A percentile compares a stretch with the other conserved stretches of the same genome.
Evolutionary conservation across 495 filamentous ascomycete genomes (phyloP).

Genomic region (Xylaria palmicola): DNA sequence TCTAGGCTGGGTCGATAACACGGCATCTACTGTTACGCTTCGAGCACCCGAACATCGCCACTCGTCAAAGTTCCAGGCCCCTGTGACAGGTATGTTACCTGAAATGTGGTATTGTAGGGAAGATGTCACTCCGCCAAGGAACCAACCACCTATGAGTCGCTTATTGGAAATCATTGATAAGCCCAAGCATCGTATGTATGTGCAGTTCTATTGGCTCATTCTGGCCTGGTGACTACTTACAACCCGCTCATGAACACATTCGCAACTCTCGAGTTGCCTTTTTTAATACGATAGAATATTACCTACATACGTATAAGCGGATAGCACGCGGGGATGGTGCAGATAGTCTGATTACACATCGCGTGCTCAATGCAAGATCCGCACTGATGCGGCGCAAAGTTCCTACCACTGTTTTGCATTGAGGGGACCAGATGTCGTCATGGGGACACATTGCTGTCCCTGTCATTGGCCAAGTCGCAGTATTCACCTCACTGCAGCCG

Average conservation of each 20-base stretch:
- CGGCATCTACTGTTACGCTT: neutral
- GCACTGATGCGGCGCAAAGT: neutral
- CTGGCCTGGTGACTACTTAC: constrained; percentile 2
- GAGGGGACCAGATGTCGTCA: neutral
- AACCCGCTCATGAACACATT: neutral
- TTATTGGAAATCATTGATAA: constrained; percentile 10
- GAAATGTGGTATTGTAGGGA: neutral
- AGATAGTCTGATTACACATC: constrained; percentile 4
- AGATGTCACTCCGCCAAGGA: constrained; percentile 4
- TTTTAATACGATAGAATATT: constrained; percentile 6
- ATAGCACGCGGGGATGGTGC: neutral
- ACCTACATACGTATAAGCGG: neutral
- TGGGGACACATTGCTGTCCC: neutral
- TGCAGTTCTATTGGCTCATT: constrained; percentile 5
- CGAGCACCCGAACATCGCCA: neutral
- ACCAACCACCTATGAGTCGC: neutral
- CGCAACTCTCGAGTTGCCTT: neutral
- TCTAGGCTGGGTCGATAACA: neutral
- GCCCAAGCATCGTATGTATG: neutral
- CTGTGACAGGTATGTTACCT: neutral
- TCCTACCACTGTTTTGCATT: too few species aligned
- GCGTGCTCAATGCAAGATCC: neutral
- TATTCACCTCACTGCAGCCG: neutral
- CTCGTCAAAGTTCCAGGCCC: neutral
- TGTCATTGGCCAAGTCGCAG: neutral